Evolutionary conservation across 2,329 filamentous ascomycete species (phyloP), one percentile per base, ranked within the genome.

Genomic region (Hypoxylon sp.): DNA sequence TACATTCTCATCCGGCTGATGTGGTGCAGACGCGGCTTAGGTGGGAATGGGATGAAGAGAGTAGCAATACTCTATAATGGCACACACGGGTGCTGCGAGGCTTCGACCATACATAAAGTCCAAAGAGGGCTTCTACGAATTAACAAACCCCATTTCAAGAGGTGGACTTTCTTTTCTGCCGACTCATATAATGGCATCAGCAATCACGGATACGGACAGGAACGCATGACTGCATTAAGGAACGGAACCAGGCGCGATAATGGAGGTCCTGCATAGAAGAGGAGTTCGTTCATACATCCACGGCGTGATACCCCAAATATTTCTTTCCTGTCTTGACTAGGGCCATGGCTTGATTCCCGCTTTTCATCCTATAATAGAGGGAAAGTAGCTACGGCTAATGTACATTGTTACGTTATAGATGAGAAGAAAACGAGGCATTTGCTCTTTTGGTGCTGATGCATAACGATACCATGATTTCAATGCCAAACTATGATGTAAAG

Each of bases 11-110:
- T 60, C 50, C 58, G 55, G 17, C 56, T 52, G 50, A 62, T 65
- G 68, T 68, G 69, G 68, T 70, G 70, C 56, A 65, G 69, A 71
- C 68, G 68, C 67, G 58, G 54, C 46, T 56, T 20, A 52, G 49
- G 64, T 26, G 15, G 24, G 48, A 55, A 41, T 39, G 44, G 26
- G 20, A 50, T 6, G 37, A 15, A 30, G 24, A 10, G 11, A 30
- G 37, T 26, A 15, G 39, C 37, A 46, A 46, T 26, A 11, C 34
- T 20, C 32, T 37, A 10, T n/a, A 44, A 13, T 22, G 17, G 32
- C 32, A 30, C 32, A 32, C 32, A 24, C 41, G 47, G 24, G 17
- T 26, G 11, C 5, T 30, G 3, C 24, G 3, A 55, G 32, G 34
- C 24, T 34, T 37, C 43, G 22, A 54, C 51, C 55, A n/a, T 2